Percentiles rank a stretch among this genome's conserved stretches.
Conservation (phyloP, 257 asterid genomes). For the Handroanthus guayacan region DNA sequence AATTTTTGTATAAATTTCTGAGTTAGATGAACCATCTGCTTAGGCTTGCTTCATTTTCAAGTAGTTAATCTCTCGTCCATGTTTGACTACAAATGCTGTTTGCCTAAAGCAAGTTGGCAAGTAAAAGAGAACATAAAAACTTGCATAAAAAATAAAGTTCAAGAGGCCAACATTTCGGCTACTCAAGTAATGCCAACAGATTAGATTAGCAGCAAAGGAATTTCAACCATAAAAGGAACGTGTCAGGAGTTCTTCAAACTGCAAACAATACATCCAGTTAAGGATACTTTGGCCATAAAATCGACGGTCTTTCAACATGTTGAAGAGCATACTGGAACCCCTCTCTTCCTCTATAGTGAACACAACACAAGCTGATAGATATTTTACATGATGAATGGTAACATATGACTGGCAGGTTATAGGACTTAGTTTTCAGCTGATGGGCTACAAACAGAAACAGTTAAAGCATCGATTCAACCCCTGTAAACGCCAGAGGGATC, state of each 20-base stretch:
- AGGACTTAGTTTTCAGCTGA: constrained; percentile 12
- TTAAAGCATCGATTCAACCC: constrained; percentile 43
- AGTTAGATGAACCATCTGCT: no score
- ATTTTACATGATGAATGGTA: not conserved
- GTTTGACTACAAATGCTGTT: not conserved
- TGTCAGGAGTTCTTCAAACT: not conserved
- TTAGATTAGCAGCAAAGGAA: not conserved
- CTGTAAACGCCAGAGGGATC: constrained; percentile 73
- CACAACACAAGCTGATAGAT: constrained; percentile 11
- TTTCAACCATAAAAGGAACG: not conserved
- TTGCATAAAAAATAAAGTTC: not conserved
- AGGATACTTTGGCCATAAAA: not conserved
- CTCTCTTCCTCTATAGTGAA: not conserved
- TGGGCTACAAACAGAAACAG: not conserved
- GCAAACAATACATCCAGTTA: not conserved
- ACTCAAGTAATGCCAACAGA: not conserved
- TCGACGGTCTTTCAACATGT: not conserved
- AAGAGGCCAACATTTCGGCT: not conserved
- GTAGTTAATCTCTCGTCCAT: no score
- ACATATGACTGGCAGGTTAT: not conserved
- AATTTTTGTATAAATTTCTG: no score
- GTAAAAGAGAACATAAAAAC: not conserved
- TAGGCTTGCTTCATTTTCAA: no score
- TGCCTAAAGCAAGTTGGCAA: not conserved
- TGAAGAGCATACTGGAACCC: not conserved